phyloP scores from a whole-genome alignment of 495 filamentous ascomycete genomes.

The Neurospora discreta region DNA sequence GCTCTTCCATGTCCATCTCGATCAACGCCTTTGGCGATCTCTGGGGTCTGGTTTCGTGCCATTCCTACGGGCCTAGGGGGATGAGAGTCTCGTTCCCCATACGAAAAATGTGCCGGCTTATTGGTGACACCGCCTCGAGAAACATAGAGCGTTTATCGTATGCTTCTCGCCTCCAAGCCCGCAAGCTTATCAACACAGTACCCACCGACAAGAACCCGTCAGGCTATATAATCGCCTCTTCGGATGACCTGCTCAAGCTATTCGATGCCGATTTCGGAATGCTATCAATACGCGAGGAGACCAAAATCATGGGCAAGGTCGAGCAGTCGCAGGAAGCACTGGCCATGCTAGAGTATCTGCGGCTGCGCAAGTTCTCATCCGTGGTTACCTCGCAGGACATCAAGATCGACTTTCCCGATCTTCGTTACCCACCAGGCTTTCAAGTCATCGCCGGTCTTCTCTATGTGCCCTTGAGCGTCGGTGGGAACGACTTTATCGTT shows the following conservation, averaged over 20 bases:
- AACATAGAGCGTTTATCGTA: slow-evolving; percentile 89
- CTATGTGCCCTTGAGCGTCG: slow-evolving; percentile 69
- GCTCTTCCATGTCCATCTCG: slow-evolving; percentile 90
- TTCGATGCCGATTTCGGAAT: slow-evolving; percentile 87
- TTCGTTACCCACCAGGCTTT: slow-evolving; percentile 73
- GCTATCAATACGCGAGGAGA: slow-evolving; percentile 76
- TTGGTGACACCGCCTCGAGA: slow-evolving; percentile 76
- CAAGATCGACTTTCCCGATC: slow-evolving; percentile 67
- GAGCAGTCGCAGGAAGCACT: slow-evolving; percentile 74
- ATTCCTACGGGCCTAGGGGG: slow-evolving; percentile 63
- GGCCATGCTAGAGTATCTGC: slow-evolving; percentile 77
- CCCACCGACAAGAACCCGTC: slow-evolving; percentile 76
- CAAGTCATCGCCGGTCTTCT: slow-evolving; percentile 68
- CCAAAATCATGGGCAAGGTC: slow-evolving; percentile 70
- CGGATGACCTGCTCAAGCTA: slow-evolving; percentile 73
- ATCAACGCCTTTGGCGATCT: slow-evolving; percentile 76
- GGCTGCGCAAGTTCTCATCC: slow-evolving; percentile 62
- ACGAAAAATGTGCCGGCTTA: slow-evolving; percentile 85
- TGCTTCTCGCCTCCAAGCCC: slow-evolving; percentile 68
- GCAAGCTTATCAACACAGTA: slow-evolving; percentile 69
- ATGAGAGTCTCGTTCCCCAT: slow-evolving; percentile 90
- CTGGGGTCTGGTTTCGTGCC: slow-evolving; percentile 86
- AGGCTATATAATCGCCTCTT: slow-evolving; percentile 86
- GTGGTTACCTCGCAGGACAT: slow-evolving; percentile 74
- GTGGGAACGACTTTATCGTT: slow-evolving; percentile 78